Conservation (phyloP, 805 yeast species). For the Lipomyces spencermartinsiae region DNA sequence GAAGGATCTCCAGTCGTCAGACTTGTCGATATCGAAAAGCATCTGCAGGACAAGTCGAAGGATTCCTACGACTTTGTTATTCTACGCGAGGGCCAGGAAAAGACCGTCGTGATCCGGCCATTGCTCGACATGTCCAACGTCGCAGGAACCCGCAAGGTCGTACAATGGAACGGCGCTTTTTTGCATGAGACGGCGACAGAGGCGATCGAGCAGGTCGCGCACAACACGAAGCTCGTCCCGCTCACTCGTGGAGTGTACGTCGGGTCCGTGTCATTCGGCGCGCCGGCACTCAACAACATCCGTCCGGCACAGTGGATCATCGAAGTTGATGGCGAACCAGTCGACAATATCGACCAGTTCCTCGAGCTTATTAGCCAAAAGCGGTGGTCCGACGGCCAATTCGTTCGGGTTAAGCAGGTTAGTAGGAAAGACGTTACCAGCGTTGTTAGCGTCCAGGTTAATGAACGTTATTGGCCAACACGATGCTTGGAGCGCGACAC, state of each 20-base stretch:
- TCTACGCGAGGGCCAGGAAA: conserved; percentile 31
- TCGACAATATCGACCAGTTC: conserved; percentile 23
- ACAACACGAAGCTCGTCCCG: conserved; percentile 24
- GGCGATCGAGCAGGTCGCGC: conserved; percentile 37
- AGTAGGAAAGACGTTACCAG: conserved; percentile 36
- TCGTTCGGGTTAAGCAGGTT: conserved; percentile 38
- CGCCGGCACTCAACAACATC: conserved; percentile 36
- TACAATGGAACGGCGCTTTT: conserved; percentile 38
- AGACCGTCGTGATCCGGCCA: conserved; percentile 17
- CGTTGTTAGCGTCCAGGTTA: conserved; percentile 35
- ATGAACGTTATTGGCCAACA: conserved; percentile 37
- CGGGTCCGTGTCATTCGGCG: conserved; percentile 37
- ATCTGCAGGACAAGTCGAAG: conserved; percentile 16
- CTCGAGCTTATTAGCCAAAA: conserved; percentile 14
- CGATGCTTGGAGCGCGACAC: conserved; percentile 20
- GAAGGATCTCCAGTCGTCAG: conserved; percentile 28
- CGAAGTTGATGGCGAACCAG: conserved; percentile 65
- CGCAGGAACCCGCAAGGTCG: conserved; percentile 14
- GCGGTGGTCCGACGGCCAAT: conserved; percentile 33
- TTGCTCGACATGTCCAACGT: conserved; percentile 12
- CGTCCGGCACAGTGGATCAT: conserved; percentile 73
- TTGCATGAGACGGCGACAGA: conserved; percentile 32
- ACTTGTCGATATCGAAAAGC: conserved; percentile 25
- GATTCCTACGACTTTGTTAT: conserved; percentile 17
- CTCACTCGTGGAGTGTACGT: conserved; percentile 35